A percentile compares a stretch with the other conserved stretches of the same genome.
phyloP scores from a whole-genome alignment of 2,329 filamentous ascomycete genomes.

The Fusarium palustre region DNA sequence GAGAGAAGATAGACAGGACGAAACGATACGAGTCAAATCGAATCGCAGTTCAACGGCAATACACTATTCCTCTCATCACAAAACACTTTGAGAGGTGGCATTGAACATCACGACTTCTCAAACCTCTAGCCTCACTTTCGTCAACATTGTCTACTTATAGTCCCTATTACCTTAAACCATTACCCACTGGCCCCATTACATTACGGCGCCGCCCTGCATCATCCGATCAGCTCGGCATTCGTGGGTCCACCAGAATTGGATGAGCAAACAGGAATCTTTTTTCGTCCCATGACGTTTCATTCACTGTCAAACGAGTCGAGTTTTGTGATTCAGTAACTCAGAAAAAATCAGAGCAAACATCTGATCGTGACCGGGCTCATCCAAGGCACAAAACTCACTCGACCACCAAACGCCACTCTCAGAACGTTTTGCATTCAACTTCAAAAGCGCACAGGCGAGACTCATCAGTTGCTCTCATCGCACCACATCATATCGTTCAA shows the following conservation, averaged over 20 bases:
- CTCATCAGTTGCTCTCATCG: constrained; percentile 19
- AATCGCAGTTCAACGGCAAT: background rate
- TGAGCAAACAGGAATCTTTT: constrained; percentile 41
- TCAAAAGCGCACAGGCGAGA: constrained; percentile 26
- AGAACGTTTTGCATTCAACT: constrained; percentile 1
- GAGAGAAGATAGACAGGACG: background rate
- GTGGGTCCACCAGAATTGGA: constrained; percentile 45
- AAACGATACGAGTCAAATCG: background rate
- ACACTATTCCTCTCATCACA: background rate
- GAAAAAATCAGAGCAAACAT: constrained; percentile 22
- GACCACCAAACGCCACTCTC: constrained; percentile 2
- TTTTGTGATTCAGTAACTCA: constrained; percentile 37
- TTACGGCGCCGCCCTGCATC: constrained; percentile 45
- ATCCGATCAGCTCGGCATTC: constrained; percentile 44
- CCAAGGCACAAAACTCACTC: constrained; percentile 7
- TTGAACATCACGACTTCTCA: background rate
- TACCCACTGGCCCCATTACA: constrained; percentile 37
- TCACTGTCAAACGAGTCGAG: constrained; percentile 33
- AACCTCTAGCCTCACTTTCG: background rate
- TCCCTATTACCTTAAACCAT: constrained; percentile 16
- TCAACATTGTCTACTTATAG: background rate
- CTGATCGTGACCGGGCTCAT: constrained; percentile 3
- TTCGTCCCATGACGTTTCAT: constrained; percentile 43
- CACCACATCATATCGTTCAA: constrained; percentile 37
- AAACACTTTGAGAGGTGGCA: background rate